Base-by-base conservation (phyloP, 2,329 filamentous ascomycete genomes). In the Alternaria hordeiaustralica region DNA sequence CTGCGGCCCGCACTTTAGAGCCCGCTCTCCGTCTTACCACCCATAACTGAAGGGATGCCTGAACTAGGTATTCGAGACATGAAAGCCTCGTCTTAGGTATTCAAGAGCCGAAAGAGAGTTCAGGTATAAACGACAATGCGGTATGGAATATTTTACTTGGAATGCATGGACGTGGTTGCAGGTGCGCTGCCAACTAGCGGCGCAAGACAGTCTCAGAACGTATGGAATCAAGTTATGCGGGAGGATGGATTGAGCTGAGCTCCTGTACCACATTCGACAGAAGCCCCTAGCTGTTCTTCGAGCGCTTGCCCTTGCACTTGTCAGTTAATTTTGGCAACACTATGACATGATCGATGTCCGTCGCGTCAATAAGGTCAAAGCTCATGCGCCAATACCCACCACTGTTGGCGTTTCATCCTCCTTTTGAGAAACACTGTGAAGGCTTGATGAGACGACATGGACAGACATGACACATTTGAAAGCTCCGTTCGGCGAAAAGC, bases 1-100 rank as follows among this genome's bases (percentile, higher is more conserved):
- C 21, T 58, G 55, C 55, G 55, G 55, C 44, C 55, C 55, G 55
- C 55, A 41, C 28, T 33, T 58, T 56, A 47, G 54, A 56, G 54
- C 54, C 54, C 54, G 43, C 44, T 33, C 15, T 33, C 54, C 54
- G 41, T 53, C 49, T 53, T 36, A 23, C 28, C 12, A 55, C 53
- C 21, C 53, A 20, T 30, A 9, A 28, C n/a, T 20, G 20, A 55
- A 25, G 25, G 54, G 54, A 30, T 15, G 54, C 54, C 12, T 46
- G 6, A 26, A 46, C 41, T n/a, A 6, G 36, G n/a, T 25, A 21
- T 58, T 12, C 30, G 15, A 41, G 55, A n/a, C 13, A 49, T 33
- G 15, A 50, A 23, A 6, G 15, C n/a, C 41, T 30, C 20, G 49
- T 11, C 12, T n/a, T 21, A 12, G 5, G 6, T 21, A 5, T 11